Base-by-base conservation (phyloP, 2,329 filamentous ascomycete genomes). In the Diaporthe sp. region DNA sequence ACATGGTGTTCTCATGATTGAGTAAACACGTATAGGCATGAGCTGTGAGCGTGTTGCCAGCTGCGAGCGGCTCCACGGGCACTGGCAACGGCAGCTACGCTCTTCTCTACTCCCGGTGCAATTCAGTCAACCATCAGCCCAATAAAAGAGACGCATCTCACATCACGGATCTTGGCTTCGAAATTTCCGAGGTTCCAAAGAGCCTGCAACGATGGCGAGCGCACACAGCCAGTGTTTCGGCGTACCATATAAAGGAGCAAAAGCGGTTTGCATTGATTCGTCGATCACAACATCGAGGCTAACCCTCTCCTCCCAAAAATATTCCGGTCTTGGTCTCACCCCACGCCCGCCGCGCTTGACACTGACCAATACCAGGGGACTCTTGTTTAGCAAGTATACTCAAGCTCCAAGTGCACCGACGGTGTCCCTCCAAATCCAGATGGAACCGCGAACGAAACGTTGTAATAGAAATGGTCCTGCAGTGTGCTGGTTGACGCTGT, bases 371-470 rank as follows among this genome's bases (percentile, higher is more conserved):
- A 12, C 28, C 2, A 31, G 28, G 10, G 2, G 34, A 12, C 8
- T 10, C 4, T 3, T 13, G 28, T 42, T 73, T 37, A 76, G 31
- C 76, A 77, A 10, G 61, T 77, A 25, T 76, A 75, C n/a, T 73
- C 42, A 9, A 77, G 17, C 17, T 55, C 47, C 71, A 77, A 25
- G 3, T 55, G 55, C 37, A 77, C 47, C 15, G 28, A 1, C 3
- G 76, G 76, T n/a, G 67, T 44, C 3, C 86, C 85, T 22, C 81
- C 76, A 57, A 86, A 88, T 3, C 79, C 82, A 0, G 76, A 76
- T 0, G 86, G 85, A 2, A 88, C 86, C 4, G 80, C 82, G 76
- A 87, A 88, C 2, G 86, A 87, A 37, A 88, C 82, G 53, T 88
- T 88, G 49, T 87, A 87, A 28, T 85, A 85, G 75, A 82, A 81